These are phyloP conservation scores for Microstegium vimineum DNA, from an alignment of 176 grass and related monocot genomes.

Conservation along the genomic window DNA sequence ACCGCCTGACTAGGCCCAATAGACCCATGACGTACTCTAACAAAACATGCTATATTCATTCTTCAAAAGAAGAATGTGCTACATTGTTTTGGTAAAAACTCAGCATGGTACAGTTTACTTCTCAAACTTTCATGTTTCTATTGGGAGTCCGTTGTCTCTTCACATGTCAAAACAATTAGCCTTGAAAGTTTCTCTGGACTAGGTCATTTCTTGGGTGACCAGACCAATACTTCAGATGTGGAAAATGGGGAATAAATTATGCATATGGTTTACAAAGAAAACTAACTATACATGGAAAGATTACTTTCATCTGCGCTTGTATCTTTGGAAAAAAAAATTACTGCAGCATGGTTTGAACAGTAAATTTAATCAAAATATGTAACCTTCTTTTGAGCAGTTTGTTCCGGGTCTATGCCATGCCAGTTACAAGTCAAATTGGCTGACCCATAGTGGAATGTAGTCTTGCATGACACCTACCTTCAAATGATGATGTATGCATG, in stretches of 20 bases:
- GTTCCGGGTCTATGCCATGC: background rate
- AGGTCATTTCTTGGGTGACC: background rate
- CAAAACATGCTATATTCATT: background rate
- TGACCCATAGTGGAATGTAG: background rate
- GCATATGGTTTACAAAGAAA: background rate
- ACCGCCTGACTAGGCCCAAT: too few species aligned
- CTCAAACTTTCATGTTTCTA: background rate
- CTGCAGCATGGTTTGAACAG: background rate
- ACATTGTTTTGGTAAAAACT: background rate
- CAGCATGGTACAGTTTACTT: background rate
- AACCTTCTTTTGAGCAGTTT: background rate
- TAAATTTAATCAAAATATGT: background rate
- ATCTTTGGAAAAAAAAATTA: background rate
- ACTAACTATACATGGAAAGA: background rate
- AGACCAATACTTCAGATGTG: background rate
- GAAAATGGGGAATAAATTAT: background rate
- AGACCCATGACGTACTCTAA: too few species aligned
- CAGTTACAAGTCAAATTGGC: background rate
- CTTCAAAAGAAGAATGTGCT: background rate
- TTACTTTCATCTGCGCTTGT: background rate
- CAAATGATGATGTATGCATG: conserved; percentile 7
- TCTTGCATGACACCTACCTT: background rate
- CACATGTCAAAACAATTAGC: background rate
- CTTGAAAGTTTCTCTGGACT: background rate
- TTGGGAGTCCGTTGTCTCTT: background rate